Percentiles rank a stretch among this genome's conserved stretches.
Evolutionary conservation across 805 yeast genomes (phyloP).

Genomic region (Ogataea philodendri): DNA sequence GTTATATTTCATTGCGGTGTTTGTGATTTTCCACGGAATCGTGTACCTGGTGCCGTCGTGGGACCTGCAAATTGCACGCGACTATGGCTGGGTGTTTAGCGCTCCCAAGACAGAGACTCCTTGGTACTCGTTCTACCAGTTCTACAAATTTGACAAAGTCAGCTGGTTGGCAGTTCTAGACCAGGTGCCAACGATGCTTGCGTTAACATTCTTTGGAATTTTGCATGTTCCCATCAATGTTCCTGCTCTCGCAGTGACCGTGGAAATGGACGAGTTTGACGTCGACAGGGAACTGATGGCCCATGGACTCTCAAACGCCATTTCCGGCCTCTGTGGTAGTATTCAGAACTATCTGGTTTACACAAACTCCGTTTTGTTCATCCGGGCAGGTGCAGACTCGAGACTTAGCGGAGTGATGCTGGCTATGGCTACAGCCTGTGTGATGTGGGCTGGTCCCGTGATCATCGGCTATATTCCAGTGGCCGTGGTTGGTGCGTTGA

Average conservation of each 20-base stretch:
- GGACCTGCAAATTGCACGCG: conserved; percentile 59
- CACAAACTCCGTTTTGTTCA: conserved; percentile 87
- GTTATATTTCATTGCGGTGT: conserved; percentile 68
- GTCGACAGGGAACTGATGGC: conserved; percentile 93
- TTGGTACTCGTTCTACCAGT: conserved; percentile 85
- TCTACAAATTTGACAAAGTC: conserved; percentile 69
- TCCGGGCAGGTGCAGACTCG: conserved; percentile 91
- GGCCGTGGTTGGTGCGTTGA: conserved; percentile 92
- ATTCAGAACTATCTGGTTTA: conserved; percentile 94
- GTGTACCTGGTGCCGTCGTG: conserved; percentile 65
- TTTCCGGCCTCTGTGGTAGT: conserved; percentile 82
- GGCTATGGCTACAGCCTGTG: conserved; percentile 73
- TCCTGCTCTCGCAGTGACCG: conserved; percentile 91
- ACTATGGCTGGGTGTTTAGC: conserved; percentile 81
- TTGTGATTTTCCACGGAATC: conserved; percentile 64
- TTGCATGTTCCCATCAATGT: conserved; percentile 97
- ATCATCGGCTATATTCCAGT: conserved; percentile 94
- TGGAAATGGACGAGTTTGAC: conserved; percentile 80
- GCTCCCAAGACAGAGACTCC: conserved; percentile 64
- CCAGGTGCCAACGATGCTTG: conserved; percentile 90
- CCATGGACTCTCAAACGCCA: conserved; percentile 85
- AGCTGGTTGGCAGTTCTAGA: conserved; percentile 67
- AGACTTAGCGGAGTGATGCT: conserved; percentile 86
- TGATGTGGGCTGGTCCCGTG: conserved; percentile 86
- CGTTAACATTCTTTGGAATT: conserved; percentile 92